Percentiles rank a stretch among this genome's conserved stretches.
Conservation (phyloP, 176 grass and related monocot species). For the Cenchrus fungigraminus region DNA sequence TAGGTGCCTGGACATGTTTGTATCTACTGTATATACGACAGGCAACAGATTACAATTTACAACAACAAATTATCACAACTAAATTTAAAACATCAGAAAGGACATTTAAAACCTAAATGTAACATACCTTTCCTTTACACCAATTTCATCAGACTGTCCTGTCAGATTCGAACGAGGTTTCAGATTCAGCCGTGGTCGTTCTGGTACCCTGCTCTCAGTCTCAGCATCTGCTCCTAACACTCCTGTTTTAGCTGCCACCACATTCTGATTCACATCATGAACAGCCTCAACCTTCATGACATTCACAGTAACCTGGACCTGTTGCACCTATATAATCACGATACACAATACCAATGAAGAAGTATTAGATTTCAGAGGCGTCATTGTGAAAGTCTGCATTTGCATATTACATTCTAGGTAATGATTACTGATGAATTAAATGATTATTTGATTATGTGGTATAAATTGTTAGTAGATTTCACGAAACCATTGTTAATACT, state of each 20-base stretch:
- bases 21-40: background rate
- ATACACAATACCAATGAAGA: constrained; percentile 25
- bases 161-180: constrained; percentile 67
- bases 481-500: too few species aligned
- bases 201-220: constrained; percentile 44
- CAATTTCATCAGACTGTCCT: constrained; percentile 55
- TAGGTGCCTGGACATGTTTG: background rate
- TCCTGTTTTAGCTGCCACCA: constrained; percentile 43
- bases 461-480: too few species aligned
- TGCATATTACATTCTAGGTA: too few species aligned
- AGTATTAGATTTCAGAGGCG: constrained; percentile 8
- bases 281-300: constrained; percentile 46
- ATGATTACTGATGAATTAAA: too few species aligned
- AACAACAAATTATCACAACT: background rate
- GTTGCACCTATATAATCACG: constrained; percentile 48
- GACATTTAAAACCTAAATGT: background rate
- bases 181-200: constrained; percentile 77
- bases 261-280: constrained; percentile 58
- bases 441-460: too few species aligned
- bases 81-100: background rate
- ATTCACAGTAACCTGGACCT: constrained; percentile 25
- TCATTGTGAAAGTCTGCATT: background rate
- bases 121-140: constrained; percentile 68
- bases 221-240: constrained; percentile 50
- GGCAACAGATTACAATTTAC: constrained; percentile 23